A percentile compares a stretch with the other conserved stretches of the same genome.
These are phyloP conservation scores for Leishmania tarentolae DNA, from an alignment of 208 protist genomes.

Conservation along the genomic window DNA sequence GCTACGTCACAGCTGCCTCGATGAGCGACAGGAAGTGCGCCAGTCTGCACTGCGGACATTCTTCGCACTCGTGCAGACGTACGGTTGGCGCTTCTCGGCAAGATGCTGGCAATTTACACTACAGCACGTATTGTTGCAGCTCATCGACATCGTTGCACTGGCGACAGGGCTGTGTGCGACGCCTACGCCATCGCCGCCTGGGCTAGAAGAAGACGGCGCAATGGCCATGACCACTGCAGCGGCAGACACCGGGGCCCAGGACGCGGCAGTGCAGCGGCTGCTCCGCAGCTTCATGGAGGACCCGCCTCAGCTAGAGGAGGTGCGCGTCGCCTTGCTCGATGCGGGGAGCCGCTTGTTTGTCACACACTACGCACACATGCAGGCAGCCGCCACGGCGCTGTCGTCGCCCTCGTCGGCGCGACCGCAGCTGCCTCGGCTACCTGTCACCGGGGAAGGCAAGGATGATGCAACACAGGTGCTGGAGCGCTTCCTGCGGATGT, in stretches of 20 bases:
- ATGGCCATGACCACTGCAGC: background rate
- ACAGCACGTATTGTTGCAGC: conserved; percentile 43
- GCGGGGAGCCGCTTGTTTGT: conserved; percentile 55
- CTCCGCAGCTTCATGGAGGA: conserved; percentile 25
- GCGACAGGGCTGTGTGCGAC: conserved; percentile 36
- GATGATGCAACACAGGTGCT: conserved; percentile 27
- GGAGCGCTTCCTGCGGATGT: conserved; percentile 48
- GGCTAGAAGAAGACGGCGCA: background rate
- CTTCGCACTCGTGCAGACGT: conserved; percentile 77
- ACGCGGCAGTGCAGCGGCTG: conserved; percentile 13
- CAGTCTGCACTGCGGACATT: conserved; percentile 84
- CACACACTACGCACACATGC: conserved; percentile 53
- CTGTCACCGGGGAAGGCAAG: background rate
- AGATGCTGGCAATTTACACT: conserved; percentile 64
- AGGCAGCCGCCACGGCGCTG: conserved; percentile 1
- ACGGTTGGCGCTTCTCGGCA: conserved; percentile 63
- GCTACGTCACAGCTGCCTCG: conserved; percentile 50
- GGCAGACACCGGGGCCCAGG: background rate
- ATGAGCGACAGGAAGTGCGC: conserved; percentile 74
- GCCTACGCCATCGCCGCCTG: conserved; percentile 3
- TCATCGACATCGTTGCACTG: conserved; percentile 54
- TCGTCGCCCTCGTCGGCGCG: background rate
- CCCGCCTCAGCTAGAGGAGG: conserved; percentile 53
- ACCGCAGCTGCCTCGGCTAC: background rate
- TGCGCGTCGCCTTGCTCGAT: conserved; percentile 63